Conservation (phyloP, 805 yeast species). For the Saccharomycopsis javanensis region DNA sequence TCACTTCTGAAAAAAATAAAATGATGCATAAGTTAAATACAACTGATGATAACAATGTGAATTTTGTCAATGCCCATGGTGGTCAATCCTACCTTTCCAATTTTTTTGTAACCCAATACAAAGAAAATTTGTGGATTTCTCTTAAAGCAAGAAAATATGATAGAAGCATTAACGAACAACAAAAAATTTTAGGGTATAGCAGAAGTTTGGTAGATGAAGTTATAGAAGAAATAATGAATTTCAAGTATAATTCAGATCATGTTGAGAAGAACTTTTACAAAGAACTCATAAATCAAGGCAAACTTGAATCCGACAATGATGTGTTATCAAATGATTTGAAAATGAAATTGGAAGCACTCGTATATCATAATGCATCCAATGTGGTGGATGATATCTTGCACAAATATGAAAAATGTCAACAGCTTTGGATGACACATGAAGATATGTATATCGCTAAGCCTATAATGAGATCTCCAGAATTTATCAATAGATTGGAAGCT, state of each 20-base stretch:
- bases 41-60: constrained; percentile 7
- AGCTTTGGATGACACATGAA: constrained; percentile 67
- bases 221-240: constrained; percentile 57
- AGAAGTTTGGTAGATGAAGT: constrained; percentile 66
- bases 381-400: constrained; percentile 52
- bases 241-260: constrained; percentile 29
- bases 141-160: constrained; percentile 74
- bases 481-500: constrained; percentile 60
- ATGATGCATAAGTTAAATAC: constrained; percentile 30
- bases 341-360: constrained; percentile 6
- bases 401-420: constrained; percentile 56
- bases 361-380: constrained; percentile 30
- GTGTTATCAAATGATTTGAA: constrained; percentile 3
- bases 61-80: constrained; percentile 14
- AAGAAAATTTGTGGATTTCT: constrained; percentile 80
- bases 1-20: constrained; percentile 78
- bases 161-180: constrained; percentile 71
- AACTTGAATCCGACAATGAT: constrained; percentile 1
- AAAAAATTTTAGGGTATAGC: constrained; percentile 53
- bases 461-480: constrained; percentile 50
- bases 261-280: constrained; percentile 9
- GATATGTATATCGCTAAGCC: constrained; percentile 80
- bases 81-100: constrained; percentile 8
- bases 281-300: constrained; percentile 1
- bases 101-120: constrained; percentile 27